Conservation (phyloP, 1,284 basidiomycete species). For the Tausonia pullulans region DNA sequence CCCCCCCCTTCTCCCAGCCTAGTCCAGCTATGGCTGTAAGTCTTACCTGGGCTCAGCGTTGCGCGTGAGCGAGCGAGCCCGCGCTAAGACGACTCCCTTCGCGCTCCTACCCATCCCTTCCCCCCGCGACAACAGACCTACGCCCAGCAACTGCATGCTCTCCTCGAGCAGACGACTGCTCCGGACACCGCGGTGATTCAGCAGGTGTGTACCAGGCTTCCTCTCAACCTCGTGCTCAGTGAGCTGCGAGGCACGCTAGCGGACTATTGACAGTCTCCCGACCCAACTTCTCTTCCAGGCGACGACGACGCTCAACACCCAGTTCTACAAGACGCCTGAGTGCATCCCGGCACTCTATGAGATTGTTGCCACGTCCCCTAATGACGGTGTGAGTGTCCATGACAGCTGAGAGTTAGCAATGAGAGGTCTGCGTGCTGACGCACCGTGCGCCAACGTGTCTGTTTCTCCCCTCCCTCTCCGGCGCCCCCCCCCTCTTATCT, state of each 20-base stretch:
- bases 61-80: too few relatives aligned
- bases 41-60: too few relatives aligned
- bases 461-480: slow-evolving; percentile 5
- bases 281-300: slow-evolving; percentile 45
- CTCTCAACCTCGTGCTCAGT: slow-evolving; percentile 8
- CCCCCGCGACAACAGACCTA: slow-evolving; percentile 17
- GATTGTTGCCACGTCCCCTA: slow-evolving; percentile 74
- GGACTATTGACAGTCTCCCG: background rate
- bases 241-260: slow-evolving; percentile 7
- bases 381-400: slow-evolving; percentile 40
- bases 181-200: slow-evolving; percentile 81
- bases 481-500: background rate
- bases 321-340: slow-evolving; percentile 80
- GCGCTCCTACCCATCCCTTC: too few relatives aligned
- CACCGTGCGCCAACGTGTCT: too few relatives aligned
- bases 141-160: slow-evolving; percentile 60
- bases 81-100: too few relatives aligned
- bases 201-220: slow-evolving; percentile 48
- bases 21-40: too few relatives aligned
- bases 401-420: slow-evolving; percentile 16
- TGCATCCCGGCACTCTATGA: slow-evolving; percentile 87
- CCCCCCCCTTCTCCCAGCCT: too few relatives aligned
- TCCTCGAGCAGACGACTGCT: slow-evolving; percentile 71
- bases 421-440: background rate
- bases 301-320: slow-evolving; percentile 77